A percentile compares a stretch with the other conserved stretches of the same genome.
These are phyloP conservation scores for Phytophthora citrophthora DNA, from an alignment of 352 stramenopile genomes.

Conservation along the genomic window DNA sequence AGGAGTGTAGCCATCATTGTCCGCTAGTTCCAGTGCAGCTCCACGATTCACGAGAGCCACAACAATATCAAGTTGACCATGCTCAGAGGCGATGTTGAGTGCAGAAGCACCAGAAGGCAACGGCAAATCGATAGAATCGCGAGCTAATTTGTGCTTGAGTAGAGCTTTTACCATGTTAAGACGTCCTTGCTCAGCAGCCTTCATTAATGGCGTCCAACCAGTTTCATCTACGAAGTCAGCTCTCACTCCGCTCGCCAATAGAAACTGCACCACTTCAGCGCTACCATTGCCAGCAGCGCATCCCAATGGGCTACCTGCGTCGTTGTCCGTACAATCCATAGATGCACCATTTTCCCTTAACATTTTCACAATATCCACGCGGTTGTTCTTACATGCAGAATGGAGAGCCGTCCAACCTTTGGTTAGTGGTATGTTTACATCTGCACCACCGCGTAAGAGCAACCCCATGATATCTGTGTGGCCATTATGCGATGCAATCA, in stretches of 20 bases:
- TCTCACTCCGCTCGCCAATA: neutral
- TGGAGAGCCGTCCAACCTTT: neutral
- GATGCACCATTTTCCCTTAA: neutral
- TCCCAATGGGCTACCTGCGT: neutral
- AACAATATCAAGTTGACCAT: conserved; percentile 8
- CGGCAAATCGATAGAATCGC: conserved; percentile 5
- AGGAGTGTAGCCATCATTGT: conserved; percentile 5
- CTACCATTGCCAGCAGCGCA: neutral
- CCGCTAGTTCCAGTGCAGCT: conserved; percentile 4
- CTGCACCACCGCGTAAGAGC: neutral
- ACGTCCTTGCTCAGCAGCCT: neutral
- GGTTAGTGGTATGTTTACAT: neutral
- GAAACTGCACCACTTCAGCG: neutral
- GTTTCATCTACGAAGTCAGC: neutral
- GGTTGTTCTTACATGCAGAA: neutral
- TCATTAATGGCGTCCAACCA: neutral
- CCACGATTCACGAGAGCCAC: conserved; percentile 9
- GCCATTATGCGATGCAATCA: neutral
- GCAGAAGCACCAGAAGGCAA: conserved; percentile 6
- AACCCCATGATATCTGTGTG: neutral
- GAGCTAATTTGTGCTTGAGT: neutral
- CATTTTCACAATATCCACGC: neutral
- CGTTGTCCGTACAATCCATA: neutral
- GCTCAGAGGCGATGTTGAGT: neutral
- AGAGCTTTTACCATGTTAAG: neutral